Evolutionary conservation across 2,329 filamentous ascomycete genomes (phyloP), one percentile per base, ranked within the genome.

Genomic region (Pseudocercospora vitis): DNA sequence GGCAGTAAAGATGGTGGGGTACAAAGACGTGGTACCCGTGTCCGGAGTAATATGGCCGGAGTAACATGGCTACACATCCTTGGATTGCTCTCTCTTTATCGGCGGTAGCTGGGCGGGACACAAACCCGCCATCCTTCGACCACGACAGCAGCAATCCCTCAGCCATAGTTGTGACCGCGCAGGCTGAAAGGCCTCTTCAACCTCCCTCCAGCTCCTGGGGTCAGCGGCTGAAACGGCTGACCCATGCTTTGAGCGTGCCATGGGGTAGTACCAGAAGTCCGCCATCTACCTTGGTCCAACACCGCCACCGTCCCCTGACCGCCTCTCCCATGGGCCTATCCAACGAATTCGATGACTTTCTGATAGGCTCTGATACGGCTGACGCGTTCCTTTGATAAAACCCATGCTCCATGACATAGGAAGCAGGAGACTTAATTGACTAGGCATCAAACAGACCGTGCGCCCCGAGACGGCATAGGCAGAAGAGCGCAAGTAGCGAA

Each of bases 251-350:
- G 19, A 40, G 16, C n/a, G 19, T 40, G 37, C 37, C 37, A 40
- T 40, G 37, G 37, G 37, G 37, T 42, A 24, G 19, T 7, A 42
- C 21, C 3, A 42, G 21, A 24, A 23, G 37, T 4, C 14, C 14
- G 37, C 37, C 37, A 42, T 42, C 19, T 42, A 21, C 37, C 37
- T 42, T 42, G 37, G 37, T 26, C 19, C 19, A 23, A 24, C 37
- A 8, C 37, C 6, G 16, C 16, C n/a, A n/a, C 37, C 19, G 12
- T 26, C n/a, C 11, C 26, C 26, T 29, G 26, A 11, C 26, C 26
- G 6, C 11, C 6, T 6, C 11, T 29, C 6, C 11, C 11, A 29
- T n/a, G n/a, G n/a, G n/a, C n/a, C n/a, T n/a, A n/a, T n/a, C n/a
- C n/a, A n/a, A n/a, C n/a, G n/a, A n/a, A n/a, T n/a, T n/a, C n/a